Base-by-base conservation (phyloP, 73 alveolate genomes). In the Uronychia setigera region DNA sequence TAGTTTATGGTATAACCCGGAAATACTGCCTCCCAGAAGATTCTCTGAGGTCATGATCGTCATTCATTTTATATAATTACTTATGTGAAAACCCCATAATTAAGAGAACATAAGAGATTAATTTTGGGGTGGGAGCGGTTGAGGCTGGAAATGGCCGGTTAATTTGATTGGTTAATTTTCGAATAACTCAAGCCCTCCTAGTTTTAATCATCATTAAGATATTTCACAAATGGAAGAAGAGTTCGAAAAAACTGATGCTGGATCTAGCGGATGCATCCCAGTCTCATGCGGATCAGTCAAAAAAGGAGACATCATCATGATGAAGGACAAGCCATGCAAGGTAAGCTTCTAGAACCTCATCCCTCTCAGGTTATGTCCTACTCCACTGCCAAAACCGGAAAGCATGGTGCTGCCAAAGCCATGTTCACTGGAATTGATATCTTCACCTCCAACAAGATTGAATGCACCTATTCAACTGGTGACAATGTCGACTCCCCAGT, bases 391-490 rank as follows among this genome's bases (percentile, higher is more conserved):
- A 96, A 96, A 86, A 93, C 94, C 34, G 99, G 99, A 83, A 96
- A 96, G 95, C 99, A 96, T 85, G 99, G 99, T 32, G 90, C 95
- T 35, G 99, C 99, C 89, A 96, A 96, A 84, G 99, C 99, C 77
- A 92, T 92, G 83, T 87, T 96, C 87, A 94, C 96, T 60, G 99
- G 99, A 83, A 93, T 90, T 31, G 99, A 96, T 79, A 96, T 96
- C 90, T 96, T 96, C 97, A 91, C 97, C 33, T 84, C 90, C 1
- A 96, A 96, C 91, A 95, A 96, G 77, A 85, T 89, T 82, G 97
- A 95, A 92, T 98, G 94, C 91, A 89, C 96, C 59, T 89, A 89
- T 93, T 98, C 99, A 57, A 95, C 98, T 78, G 94, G 98, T 67
- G 98, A 95, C 87, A 96, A 91, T 89, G 88, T 96, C 84, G 98